A percentile compares a stretch with the other conserved stretches of the same genome.
Evolutionary conservation across 2,329 filamentous ascomycete species (phyloP).

Genomic region (Talaromyces rugulosus): DNA sequence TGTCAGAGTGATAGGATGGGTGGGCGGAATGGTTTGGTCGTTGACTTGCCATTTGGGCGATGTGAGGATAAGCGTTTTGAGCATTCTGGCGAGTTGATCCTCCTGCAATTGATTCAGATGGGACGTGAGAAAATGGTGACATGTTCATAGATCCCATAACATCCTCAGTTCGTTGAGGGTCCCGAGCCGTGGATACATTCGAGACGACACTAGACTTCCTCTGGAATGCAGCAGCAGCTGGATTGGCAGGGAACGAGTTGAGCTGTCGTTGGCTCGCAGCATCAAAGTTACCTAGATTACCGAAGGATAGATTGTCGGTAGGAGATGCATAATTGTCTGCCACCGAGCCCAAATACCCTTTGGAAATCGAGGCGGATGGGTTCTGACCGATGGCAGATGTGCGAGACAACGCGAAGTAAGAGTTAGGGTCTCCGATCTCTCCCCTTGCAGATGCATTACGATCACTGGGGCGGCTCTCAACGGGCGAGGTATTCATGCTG

Average conservation of each 20-base stretch:
- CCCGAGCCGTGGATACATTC: conserved; percentile 24
- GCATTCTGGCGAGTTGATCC: conserved; percentile 18
- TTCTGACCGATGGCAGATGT: conserved; percentile 43
- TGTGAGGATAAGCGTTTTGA: conserved; percentile 27
- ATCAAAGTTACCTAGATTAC: conserved; percentile 29
- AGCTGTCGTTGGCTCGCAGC: conserved; percentile 24
- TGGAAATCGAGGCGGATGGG: conserved; percentile 25
- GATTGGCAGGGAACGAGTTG: conserved; percentile 21
- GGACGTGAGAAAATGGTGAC: conserved; percentile 24
- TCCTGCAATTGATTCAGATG: conserved; percentile 26
- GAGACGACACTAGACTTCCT: conserved; percentile 27
- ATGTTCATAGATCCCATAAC: conserved; percentile 25
- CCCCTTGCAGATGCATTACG: conserved; percentile 33
- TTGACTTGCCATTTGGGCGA: conserved; percentile 27
- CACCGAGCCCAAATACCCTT: conserved; percentile 29
- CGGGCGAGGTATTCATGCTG: conserved; percentile 55
- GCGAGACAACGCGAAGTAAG: conserved; percentile 47
- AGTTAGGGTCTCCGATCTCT: conserved; percentile 42
- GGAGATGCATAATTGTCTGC: conserved; percentile 31
- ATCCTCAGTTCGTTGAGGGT: conserved; percentile 27
- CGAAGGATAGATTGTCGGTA: conserved; percentile 28
- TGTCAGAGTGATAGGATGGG: conserved; percentile 37
- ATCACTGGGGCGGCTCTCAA: conserved; percentile 50
- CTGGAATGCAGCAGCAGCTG: conserved; percentile 27
- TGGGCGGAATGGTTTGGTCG: conserved; percentile 34